Evolutionary conservation across 2,329 filamentous ascomycete genomes (phyloP).

Genomic region (Fusarium setosum): DNA sequence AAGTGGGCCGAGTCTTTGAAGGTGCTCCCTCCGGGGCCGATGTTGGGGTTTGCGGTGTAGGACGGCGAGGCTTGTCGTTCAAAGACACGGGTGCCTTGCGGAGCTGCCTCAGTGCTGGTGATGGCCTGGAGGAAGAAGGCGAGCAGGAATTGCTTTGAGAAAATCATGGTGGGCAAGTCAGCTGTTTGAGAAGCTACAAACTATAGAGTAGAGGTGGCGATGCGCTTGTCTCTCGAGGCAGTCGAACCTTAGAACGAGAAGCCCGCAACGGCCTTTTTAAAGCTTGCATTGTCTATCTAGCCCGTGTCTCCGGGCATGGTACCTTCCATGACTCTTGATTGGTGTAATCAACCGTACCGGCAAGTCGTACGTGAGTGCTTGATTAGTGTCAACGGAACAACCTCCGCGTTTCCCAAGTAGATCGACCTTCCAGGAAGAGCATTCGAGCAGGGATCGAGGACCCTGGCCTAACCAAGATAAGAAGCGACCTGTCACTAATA

Average conservation of each 20-base stretch:
- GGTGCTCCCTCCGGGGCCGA: conserved; percentile 44
- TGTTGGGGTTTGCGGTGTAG: conserved; percentile 42
- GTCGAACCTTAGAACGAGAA: neutral
- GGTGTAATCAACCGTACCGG: neutral
- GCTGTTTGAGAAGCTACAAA: neutral
- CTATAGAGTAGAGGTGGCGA: neutral
- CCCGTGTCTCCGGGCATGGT: neutral
- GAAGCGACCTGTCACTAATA: neutral
- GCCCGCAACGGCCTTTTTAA: neutral
- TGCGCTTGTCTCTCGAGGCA: neutral
- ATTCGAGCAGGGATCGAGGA: neutral
- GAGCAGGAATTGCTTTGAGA: neutral
- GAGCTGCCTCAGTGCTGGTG: neutral
- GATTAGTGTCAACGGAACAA: neutral
- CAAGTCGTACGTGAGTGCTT: neutral
- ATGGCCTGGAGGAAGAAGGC: neutral
- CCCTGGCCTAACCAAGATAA: neutral
- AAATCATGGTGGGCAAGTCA: neutral
- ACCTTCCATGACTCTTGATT: neutral
- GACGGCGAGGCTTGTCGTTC: conserved; percentile 3
- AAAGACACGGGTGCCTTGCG: neutral
- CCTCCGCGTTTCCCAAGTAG: neutral
- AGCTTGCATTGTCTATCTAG: neutral
- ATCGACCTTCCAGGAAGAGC: neutral
- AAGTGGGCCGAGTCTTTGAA: conserved; percentile 51